Percentiles rank a stretch among this genome's conserved stretches.
phyloP scores from a whole-genome alignment of 176 grass and related monocot species.

The Oryza australiensis region DNA sequence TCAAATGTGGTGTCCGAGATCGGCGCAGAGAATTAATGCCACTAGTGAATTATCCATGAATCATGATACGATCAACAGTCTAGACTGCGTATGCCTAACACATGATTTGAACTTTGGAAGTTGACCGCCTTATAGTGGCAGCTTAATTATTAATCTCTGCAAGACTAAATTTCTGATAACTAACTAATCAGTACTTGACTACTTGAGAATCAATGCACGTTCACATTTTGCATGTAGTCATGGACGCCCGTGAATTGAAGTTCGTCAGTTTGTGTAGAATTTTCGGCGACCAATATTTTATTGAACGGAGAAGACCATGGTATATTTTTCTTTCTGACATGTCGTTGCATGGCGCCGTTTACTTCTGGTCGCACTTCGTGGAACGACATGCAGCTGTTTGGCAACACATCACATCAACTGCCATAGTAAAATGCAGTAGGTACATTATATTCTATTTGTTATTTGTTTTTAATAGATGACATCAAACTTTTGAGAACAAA shows the following conservation, averaged over 20 bases:
- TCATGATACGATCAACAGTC: not conserved
- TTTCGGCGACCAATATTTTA: not conserved
- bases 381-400: not conserved
- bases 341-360: not conserved
- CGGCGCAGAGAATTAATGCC: constrained; percentile 4
- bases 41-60: not conserved
- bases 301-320: no score
- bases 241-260: not conserved
- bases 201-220: not conserved
- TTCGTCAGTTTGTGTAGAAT: not conserved
- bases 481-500: no score
- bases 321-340: not conserved
- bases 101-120: no score
- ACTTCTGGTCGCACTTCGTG: not conserved
- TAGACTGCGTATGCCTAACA: not conserved
- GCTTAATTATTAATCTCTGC: not conserved
- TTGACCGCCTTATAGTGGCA: not conserved
- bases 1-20: not conserved
- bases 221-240: not conserved
- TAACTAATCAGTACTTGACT: not conserved
- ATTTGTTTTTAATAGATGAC: no score
- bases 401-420: constrained; percentile 6
- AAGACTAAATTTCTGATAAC: not conserved
- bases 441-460: no score
- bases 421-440: no score